Evolutionary conservation across 129 eudicot genomes (phyloP), one percentile per base, ranked within the genome.

Genomic region (Centella asiatica): DNA sequence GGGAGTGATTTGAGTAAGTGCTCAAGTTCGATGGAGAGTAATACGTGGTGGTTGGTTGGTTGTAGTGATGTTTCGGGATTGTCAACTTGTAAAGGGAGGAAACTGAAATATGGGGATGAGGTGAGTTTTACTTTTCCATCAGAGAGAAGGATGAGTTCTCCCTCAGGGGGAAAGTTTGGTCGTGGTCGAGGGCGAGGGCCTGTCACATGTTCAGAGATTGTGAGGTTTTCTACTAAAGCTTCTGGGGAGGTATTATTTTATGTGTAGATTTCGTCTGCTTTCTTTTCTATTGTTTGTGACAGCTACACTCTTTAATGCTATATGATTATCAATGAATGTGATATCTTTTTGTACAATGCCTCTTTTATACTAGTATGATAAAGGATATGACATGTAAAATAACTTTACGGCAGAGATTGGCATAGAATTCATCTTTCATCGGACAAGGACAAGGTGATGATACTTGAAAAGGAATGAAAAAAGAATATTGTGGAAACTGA

Each of bases 61-160:
- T 73, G 69, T 60, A 71, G 75, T 7, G 95, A 87, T 74, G 85
- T 92, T 33, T 50, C 79, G 0, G 98, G 95, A 49, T 28, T 84
- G 83, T 92, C 99, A 3, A 92, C 99, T 0, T 84, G 96, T 80
- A 92, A 87, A 78, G 99, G 99, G 66, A 81, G 88, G 72, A 76
- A 57, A 62, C 60, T 92, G 68, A 78, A 62, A 75, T 44, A 57
- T 31, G 99, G 99, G 53, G 99, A 87, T 22, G 72, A 50, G 26
- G 84, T 92, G 29, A 63, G 57, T 58, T 87, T 92, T 45, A 72
- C 65, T 0, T 87, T 92, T 75, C 96, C 95, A 6, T 48, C 50
- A 24, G 86, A 78, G 68, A 82, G 66, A 61, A 51, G 28, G 60
- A 19, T 62, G 62, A 37, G 36, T 31, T 63, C 80, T 22, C 72